phyloP scores from a whole-genome alignment of 192 early-diverging fungal species.

The Backusella tuberculispora region DNA sequence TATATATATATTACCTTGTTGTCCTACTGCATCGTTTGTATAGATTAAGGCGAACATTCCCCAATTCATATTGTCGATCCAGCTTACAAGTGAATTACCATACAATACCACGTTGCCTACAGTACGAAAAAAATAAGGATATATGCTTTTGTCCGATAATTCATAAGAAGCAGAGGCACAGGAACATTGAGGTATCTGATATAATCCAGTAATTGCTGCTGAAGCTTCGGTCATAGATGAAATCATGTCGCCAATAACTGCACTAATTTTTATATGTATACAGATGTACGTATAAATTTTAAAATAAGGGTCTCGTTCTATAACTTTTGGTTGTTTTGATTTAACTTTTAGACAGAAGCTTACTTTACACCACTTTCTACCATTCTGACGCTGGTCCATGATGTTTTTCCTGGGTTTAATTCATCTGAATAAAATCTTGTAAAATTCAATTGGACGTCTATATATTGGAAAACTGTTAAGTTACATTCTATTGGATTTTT shows the following conservation, averaged over 20 bases:
- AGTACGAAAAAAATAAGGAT: conserved; percentile 41
- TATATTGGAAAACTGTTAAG: neutral
- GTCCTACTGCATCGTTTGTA: conserved; percentile 31
- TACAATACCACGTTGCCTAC: conserved; percentile 11
- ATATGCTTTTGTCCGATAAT: conserved; percentile 30
- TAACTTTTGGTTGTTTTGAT: neutral
- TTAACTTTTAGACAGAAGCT: neutral
- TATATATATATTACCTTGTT: conserved; percentile 37
- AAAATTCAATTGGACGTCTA: conserved; percentile 30
- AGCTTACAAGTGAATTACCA: conserved; percentile 24
- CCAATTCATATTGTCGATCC: conserved; percentile 36
- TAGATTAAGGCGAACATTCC: conserved; percentile 30
- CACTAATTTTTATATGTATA: conserved; percentile 19
- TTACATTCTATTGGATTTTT: neutral
- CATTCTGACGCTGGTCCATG: conserved; percentile 26
- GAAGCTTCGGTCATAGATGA: conserved; percentile 28
- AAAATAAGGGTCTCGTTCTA: neutral
- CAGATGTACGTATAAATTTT: neutral
- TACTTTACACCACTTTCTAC: conserved; percentile 28
- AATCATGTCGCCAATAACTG: conserved; percentile 38
- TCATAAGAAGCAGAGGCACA: conserved; percentile 1
- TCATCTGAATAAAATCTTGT: conserved; percentile 26
- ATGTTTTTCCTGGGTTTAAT: conserved; percentile 23
- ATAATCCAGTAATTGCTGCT: conserved; percentile 25
- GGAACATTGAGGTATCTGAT: conserved; percentile 39